Base-by-base conservation (phyloP, 2,329 filamentous ascomycete genomes). In the Penicillium palitans region DNA sequence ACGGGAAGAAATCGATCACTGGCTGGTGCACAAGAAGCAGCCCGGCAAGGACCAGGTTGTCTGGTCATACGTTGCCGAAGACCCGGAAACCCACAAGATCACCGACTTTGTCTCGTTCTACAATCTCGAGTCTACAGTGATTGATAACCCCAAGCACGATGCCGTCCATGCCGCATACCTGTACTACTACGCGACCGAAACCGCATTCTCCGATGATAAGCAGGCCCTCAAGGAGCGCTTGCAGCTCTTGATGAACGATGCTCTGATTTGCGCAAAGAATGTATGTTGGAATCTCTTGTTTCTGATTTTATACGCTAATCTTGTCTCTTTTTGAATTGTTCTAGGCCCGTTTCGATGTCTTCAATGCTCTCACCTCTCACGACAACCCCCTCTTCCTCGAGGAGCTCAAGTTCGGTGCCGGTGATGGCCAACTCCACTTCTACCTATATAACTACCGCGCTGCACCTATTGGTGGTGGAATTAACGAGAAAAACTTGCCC, bases 101-200 rank as follows among this genome's bases (percentile, higher is more conserved):
- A 97, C 91, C 39, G 95, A 99, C 77, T 97, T 96, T 79, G 89
- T 97, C 79, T 97, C 92, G 39, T 99, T 98, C 79, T 99, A 98
- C 81, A 88, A 87, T 71, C 88, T 99, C 35, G 92, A 96, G 74
- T 96, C 92, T 17, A 95, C 91, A 1, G 90, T 97, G 58, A 96
- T 99, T 69, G 87, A 89, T 66, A 87, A 91, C 71, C 80, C 85
- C 46, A 90, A 90, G 73, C 89, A 96, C 78, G 84, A 86, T 59
- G 85, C 87, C 57, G 87, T 99, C 69, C 89, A 88, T 65, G 95
- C 93, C 4, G 95, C 95, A 31, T 99, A 99, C 77, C 84, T 98
- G 55, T 99, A 93, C 80, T 99, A 99, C 82, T 99, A 99, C 73
- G 95, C 90, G 57, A 90, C 89, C 7, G 91, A 96, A 69, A 80